phyloP scores from a whole-genome alignment of 805 yeast genomes.

The Candida wancherniae region DNA sequence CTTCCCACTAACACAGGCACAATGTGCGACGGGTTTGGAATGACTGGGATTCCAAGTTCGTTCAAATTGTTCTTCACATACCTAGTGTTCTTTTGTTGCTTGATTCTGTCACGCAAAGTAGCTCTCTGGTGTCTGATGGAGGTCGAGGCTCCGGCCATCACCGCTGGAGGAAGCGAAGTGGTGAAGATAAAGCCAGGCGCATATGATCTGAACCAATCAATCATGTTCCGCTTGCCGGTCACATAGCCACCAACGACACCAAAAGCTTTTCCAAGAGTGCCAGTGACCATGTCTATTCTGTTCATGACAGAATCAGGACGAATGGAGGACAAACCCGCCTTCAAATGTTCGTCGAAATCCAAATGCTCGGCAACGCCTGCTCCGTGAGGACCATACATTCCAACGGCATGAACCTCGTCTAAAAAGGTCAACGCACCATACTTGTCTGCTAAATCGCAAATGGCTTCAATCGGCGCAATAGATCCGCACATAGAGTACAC shows the following conservation, averaged over 20 bases:
- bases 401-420: conserved; percentile 99
- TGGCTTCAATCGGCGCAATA: conserved; percentile 85
- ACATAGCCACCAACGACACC: conserved; percentile 98
- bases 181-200: conserved; percentile 98
- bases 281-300: conserved; percentile 93
- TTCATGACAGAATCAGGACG: conserved; percentile 60
- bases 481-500: conserved; percentile 99
- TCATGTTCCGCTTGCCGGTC: conserved; percentile 76
- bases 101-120: conserved; percentile 70
- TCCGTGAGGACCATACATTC: conserved; percentile 98
- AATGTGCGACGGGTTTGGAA: conserved; percentile 96
- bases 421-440: conserved; percentile 95
- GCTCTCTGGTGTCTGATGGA: conserved; percentile 82
- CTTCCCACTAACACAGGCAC: conserved; percentile 94
- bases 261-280: conserved; percentile 94
- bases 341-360: conserved; percentile 78
- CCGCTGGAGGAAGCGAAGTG: conserved; percentile 94
- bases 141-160: conserved; percentile 91
- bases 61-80: conserved; percentile 74
- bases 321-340: conserved; percentile 49
- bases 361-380: conserved; percentile 99
- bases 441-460: conserved; percentile 94
- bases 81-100: conserved; percentile 79
- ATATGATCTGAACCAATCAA: conserved; percentile 94
- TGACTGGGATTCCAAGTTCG: conserved; percentile 81